These are phyloP conservation scores for Colletotrichum sp. DNA, from an alignment of 2,329 filamentous ascomycete genomes.

Conservation along the genomic window DNA sequence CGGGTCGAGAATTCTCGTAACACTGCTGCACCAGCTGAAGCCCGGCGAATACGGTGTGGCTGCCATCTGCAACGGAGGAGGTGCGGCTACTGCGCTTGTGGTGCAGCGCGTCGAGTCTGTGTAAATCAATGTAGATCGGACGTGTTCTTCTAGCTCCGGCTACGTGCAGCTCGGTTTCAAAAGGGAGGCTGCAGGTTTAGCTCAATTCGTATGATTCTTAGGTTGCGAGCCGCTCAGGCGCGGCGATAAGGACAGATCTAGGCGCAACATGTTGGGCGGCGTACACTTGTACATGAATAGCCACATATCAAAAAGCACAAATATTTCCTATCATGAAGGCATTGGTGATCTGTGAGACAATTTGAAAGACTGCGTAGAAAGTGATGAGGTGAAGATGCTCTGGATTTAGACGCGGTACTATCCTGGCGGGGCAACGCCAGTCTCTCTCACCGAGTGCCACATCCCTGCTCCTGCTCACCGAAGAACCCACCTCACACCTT, in stretches of 20 bases:
- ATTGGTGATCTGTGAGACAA: neutral
- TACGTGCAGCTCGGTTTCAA: neutral
- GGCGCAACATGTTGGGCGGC: neutral
- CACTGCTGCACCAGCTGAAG: slow-evolving; percentile 88
- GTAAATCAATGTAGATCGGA: slow-evolving; percentile 30
- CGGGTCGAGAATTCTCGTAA: slow-evolving; percentile 88
- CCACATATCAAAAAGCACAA: neutral
- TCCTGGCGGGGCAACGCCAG: neutral
- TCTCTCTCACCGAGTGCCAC: neutral
- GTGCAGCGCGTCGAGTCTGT: slow-evolving; percentile 79
- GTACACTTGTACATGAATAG: neutral
- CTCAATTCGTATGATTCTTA: neutral
- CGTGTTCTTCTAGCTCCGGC: neutral
- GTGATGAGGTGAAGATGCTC: neutral
- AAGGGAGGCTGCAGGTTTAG: neutral
- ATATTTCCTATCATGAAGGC: too few species aligned
- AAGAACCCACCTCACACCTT: slow-evolving; percentile 6
- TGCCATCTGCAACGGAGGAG: slow-evolving; percentile 96
- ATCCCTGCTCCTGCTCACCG: neutral
- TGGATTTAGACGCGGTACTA: neutral
- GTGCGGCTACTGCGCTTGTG: slow-evolving; percentile 88
- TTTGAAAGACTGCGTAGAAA: neutral
- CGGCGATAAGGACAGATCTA: neutral
- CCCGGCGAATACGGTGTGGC: slow-evolving; percentile 93
- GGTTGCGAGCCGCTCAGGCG: neutral